These are phyloP conservation scores for Hypomontagnella monticulosa DNA, from an alignment of 495 filamentous ascomycete species.

Conservation along the genomic window DNA sequence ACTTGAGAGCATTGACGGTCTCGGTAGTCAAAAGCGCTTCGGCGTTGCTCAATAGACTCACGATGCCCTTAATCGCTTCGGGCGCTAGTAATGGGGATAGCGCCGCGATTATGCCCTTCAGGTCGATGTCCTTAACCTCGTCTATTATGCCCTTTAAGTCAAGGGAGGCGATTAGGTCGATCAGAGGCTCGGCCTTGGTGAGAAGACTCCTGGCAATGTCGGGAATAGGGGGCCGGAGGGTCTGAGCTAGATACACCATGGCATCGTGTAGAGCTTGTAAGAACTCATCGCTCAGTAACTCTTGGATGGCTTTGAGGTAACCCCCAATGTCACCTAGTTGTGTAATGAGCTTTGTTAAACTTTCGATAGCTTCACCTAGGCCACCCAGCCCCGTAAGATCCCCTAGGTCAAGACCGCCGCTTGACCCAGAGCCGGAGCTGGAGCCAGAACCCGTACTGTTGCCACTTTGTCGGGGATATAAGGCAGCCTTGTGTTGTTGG, in stretches of 20 bases:
- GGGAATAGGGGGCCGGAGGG: conserved; percentile 47
- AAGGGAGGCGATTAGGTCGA: conserved; percentile 43
- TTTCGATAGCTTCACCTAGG: conserved; percentile 37
- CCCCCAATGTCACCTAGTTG: conserved; percentile 36
- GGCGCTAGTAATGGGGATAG: conserved; percentile 54
- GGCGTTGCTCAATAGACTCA: conserved; percentile 56
- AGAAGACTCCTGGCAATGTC: conserved; percentile 41
- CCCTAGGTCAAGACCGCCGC: conserved; percentile 34
- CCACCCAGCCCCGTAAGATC: conserved; percentile 44
- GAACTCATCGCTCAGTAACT: conserved; percentile 46
- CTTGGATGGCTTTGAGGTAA: conserved; percentile 37
- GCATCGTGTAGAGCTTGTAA: conserved; percentile 46
- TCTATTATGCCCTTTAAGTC: conserved; percentile 46
- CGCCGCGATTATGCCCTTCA: conserved; percentile 55
- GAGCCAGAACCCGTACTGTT: conserved; percentile 28
- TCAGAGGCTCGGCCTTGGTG: conserved; percentile 42
- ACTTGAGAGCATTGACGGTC: conserved; percentile 54
- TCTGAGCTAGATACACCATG: conserved; percentile 46
- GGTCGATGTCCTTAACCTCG: conserved; percentile 51
- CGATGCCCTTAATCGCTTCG: conserved; percentile 53
- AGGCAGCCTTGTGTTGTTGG: conserved; percentile 38
- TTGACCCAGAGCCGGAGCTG: conserved; percentile 10
- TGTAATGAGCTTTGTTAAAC: conserved; percentile 38
- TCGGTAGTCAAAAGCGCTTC: conserved; percentile 50
- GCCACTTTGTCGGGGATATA: conserved; percentile 41